Base-by-base conservation (phyloP, 23 red algal genomes). In the Gracilaria domingensis region DNA sequence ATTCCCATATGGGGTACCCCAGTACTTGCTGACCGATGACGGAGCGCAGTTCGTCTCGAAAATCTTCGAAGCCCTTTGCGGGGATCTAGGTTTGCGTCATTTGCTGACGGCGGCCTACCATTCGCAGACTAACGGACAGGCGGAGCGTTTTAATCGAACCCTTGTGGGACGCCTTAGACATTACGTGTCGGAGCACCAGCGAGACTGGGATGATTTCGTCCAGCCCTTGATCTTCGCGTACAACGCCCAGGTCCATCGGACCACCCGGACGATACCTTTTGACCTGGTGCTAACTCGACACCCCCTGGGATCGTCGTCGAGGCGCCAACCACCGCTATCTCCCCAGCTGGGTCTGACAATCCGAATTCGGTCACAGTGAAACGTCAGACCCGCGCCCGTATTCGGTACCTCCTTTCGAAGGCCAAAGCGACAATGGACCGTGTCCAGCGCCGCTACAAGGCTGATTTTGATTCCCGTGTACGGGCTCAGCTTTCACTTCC, bases 81-180 rank as follows among this genome's bases (percentile, higher is more conserved):
- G 65, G 49, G 42, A 66, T 9, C 70, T 87, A 12, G 83, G 83
- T 2, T 4, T 87, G 30, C 47, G 8, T 12, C 47, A 83, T 51
- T 23, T 65, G 2, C 8, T 13, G 23, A 83, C 79, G 4, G n/a
- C 54, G 16, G 57, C 29, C 7, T 83, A 83, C 30, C 79, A 62
- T 64, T 54, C 32, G 2, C 79, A 83, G 54, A 83, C 79, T 13
- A 62, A 83, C 54, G 14, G 79, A 21, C 34, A 28, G 79, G 57
- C 35, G 23, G 51, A 83, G 36, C 51, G 51, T 9, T 83, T 58
- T 18, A 83, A 45, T 7, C 6, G 79, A 3, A 83, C 57, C 36
- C 8, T 83, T 16, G 24, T 64, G 24, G n/a, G 8, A 18, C 7
- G 20, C 2, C 50, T 38, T n/a, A 33, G 79, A 51, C 47, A 83